Base-by-base conservation (phyloP, 169 alveolate species). In the Eimeria brunetti region DNA sequence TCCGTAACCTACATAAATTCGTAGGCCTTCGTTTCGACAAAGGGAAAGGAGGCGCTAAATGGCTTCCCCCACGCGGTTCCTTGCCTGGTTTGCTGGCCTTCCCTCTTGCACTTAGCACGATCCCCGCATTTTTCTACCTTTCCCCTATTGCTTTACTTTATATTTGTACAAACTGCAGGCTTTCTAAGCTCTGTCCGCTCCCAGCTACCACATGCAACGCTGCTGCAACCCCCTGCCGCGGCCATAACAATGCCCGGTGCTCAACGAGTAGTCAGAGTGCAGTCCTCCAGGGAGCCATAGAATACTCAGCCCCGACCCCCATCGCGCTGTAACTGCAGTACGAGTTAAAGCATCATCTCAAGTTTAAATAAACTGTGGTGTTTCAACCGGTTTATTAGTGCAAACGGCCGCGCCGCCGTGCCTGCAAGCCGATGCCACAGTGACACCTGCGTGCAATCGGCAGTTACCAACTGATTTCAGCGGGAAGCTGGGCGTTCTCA, bases 31-130 rank as follows among this genome's bases (percentile, higher is more conserved):
- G 27, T 67, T 33, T 22, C 78, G 49, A 4, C 78, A 67, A 67
- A 2, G 78, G 78, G n/a, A 44, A 67, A 44, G 78, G 49, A 67
- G 49, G 78, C 44, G 8, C 78, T 8, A 67, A 30, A 33, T 49
- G 49, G 78, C 78, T 67, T 67, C 78, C 78, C 78, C 78, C 78
- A 67, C 78, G 78, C 78, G 78, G 78, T 49, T 67, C 78, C 78
- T 33, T 67, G 1, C 44, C 49, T 11, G 78, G 49, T 67, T 67
- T 33, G 78, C 22, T 14, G 46, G 44, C 78, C 78, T 67, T 67
- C 78, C 49, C 78, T 30, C 8, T 33, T 30, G 22, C 78, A 67
- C 78, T n/a, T 67, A 30, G 78, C 78, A 33, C 27, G 49, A 67
- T 33, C 27, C 78, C 46, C 12, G 49, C 4, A 30, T n/a, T 67